Conservation (phyloP, 257 asterid genomes). For the Primulina huaijiensis region DNA sequence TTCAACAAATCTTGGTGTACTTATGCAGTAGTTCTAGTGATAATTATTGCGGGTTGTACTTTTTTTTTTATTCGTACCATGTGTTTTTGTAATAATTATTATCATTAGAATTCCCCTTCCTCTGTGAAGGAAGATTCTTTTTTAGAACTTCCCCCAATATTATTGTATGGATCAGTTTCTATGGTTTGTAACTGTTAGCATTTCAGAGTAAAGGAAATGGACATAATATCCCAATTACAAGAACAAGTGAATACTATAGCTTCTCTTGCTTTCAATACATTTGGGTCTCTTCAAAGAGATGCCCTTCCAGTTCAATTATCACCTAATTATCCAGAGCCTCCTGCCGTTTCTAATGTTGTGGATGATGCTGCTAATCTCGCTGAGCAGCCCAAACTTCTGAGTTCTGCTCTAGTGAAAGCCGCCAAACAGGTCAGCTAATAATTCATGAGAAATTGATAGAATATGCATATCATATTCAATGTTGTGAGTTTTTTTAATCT, state of each 20-base stretch:
- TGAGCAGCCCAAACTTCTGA: slow-evolving; percentile 75
- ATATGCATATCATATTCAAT: neutral
- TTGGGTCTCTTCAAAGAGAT: slow-evolving; percentile 89
- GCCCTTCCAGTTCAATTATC: slow-evolving; percentile 89
- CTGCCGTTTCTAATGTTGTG: slow-evolving; percentile 38
- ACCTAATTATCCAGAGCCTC: slow-evolving; percentile 85
- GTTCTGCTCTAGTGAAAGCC: slow-evolving; percentile 81
- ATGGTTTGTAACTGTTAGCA: no score
- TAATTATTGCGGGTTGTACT: neutral
- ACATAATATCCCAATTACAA: slow-evolving; percentile 80
- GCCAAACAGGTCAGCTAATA: slow-evolving; percentile 65
- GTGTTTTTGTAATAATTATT: no score
- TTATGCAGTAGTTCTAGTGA: no score
- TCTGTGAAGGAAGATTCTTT: neutral
- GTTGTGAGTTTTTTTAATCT: neutral
- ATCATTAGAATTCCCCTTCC: neutral
- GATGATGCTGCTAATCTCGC: slow-evolving; percentile 60
- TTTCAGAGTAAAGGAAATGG: slow-evolving; percentile 40
- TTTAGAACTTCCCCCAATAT: neutral
- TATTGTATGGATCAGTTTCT: neutral
- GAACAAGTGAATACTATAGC: slow-evolving; percentile 75
- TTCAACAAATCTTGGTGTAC: neutral
- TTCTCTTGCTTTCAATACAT: slow-evolving; percentile 70
- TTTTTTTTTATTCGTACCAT: no score
- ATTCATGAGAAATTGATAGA: neutral